Percentiles rank a stretch among this genome's conserved stretches.
phyloP scores from a whole-genome alignment of 306 rosid genomes.

The Pueraria montana region DNA sequence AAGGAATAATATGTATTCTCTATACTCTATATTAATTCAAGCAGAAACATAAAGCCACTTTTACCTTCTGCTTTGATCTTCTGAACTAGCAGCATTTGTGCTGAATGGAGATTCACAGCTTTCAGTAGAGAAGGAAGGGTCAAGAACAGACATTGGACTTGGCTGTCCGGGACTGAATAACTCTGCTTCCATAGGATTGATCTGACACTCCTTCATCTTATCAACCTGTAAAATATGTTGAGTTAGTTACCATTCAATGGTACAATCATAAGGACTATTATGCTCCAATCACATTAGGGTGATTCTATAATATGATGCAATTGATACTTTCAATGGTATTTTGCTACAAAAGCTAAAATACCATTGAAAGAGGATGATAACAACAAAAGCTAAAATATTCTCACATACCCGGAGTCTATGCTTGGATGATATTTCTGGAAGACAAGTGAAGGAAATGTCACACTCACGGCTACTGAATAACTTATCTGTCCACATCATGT shows the following conservation, averaged over 20 bases:
- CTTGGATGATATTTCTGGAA: conserved; percentile 54
- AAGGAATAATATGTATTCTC: not conserved
- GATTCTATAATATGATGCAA: not conserved
- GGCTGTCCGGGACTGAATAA: conserved; percentile 58
- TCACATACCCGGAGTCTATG: conserved; percentile 62
- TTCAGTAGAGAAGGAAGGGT: conserved; percentile 74
- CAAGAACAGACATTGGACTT: conserved; percentile 80
- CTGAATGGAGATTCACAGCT: conserved; percentile 66
- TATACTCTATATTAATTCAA: not conserved
- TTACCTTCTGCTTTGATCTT: conserved; percentile 78
- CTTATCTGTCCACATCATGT: conserved; percentile 39
- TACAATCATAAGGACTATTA: not conserved
- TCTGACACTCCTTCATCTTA: conserved; percentile 55
- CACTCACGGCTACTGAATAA: conserved; percentile 44
- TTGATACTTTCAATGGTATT: not conserved
- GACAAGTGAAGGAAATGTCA: conserved; percentile 51
- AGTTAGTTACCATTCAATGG: not conserved
- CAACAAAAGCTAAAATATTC: not conserved
- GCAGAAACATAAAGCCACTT: not conserved
- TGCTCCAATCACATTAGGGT: not conserved
- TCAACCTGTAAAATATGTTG: conserved; percentile 50
- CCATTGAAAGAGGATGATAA: not conserved
- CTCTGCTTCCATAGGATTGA: conserved; percentile 51
- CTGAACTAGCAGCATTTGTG: conserved; percentile 64
- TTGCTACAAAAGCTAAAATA: not conserved